Base-by-base conservation (phyloP, 805 yeast species). In the Saccharomycopsis olivae region DNA sequence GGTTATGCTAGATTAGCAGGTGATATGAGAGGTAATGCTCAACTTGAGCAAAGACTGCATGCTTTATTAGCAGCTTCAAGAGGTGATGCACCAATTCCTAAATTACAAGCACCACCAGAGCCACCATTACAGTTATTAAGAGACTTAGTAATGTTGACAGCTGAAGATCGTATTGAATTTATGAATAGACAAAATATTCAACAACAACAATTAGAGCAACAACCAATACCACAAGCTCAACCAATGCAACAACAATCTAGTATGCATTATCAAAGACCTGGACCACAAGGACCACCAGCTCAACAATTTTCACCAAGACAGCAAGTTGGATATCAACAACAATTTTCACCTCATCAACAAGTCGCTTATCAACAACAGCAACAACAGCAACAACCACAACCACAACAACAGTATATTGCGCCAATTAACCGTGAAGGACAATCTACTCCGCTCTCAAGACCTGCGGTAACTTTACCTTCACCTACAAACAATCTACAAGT, bases 1-100 rank as follows among this genome's bases (percentile, higher is more conserved):
- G 51, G 59, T 14, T 71, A 75, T 49, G 72, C 65, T 51, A 61
- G 65, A 44, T 57, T 63, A 3, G 65, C 70, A 21, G 71, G 71
- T 15, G 73, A 71, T 44, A 32, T 52, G 3, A 61, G 65, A 39
- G 53, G 62, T 20, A 69, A 71, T 3, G 44, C 52, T 3, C 61
- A 56, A 42, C 60, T 66, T 37, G 75, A 68, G 39, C 61, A 61
- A 40, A 55, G 73, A 39, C 64, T 74, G 0, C 62, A 62, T 31
- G 53, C 58, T 3, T 55, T 73, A 40, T 56, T 59, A n/a, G 59
- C 58, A 17, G 69, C 69, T 4, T 56, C 69, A 1, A 58, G 59
- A 29, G 65, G 65, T 10, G 65, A 64, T 38, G 67, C 60, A 3
- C 65, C 71, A 8, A 56, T 59, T n/a, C 74, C 74, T 1, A 53